phyloP scores from a whole-genome alignment of 192 early-diverging fungal genomes.

The Spinellus fusiger region DNA sequence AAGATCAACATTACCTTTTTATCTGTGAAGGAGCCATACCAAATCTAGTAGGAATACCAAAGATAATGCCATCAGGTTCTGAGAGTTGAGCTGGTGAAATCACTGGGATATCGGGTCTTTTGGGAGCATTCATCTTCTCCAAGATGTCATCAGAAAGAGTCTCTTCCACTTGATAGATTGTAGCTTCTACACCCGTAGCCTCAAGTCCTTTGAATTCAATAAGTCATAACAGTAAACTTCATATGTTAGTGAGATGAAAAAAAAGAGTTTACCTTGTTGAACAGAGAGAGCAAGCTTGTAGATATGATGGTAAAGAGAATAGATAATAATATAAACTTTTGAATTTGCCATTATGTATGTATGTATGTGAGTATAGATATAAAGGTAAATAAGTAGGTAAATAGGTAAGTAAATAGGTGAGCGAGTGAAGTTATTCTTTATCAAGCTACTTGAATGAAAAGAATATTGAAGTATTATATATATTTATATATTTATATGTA shows the following conservation, averaged over 20 bases:
- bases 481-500: background rate
- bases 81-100: constrained; percentile 29
- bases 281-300: constrained; percentile 57
- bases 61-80: constrained; percentile 49
- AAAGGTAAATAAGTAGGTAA: too few species aligned
- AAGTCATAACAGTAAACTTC: constrained; percentile 25
- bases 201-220: constrained; percentile 49
- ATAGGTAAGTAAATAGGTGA: too few species aligned
- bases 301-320: constrained; percentile 69
- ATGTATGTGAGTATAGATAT: too few species aligned
- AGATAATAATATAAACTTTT: constrained; percentile 58
- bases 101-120: constrained; percentile 40
- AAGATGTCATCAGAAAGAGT: constrained; percentile 52
- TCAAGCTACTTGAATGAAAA: background rate
- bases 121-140: constrained; percentile 46
- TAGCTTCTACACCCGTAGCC: constrained; percentile 30
- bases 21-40: constrained; percentile 72
- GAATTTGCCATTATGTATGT: constrained; percentile 3
- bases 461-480: background rate
- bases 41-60: constrained; percentile 62
- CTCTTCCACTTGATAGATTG: constrained; percentile 51
- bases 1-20: constrained; percentile 41
- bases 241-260: constrained; percentile 4
- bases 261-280: constrained; percentile 42
- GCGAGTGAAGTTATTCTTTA: background rate